These are phyloP conservation scores for Gossypium bickii DNA, from an alignment of 345 rosid genomes.

Conservation along the genomic window DNA sequence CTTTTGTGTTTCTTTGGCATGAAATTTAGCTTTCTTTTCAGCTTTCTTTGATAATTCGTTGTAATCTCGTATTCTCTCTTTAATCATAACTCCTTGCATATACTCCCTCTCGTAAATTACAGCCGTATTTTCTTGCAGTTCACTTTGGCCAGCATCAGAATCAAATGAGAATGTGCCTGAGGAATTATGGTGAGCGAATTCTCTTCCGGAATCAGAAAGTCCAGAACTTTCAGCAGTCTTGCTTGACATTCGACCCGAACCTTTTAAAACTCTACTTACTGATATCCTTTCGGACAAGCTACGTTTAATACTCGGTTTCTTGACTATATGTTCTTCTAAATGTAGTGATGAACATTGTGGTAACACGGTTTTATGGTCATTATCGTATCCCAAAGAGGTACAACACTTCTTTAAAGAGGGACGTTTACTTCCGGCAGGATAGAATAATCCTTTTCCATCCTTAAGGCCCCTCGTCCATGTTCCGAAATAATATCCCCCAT, in stretches of 20 bases:
- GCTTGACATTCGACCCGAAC: conserved; percentile 49
- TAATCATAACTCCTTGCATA: conserved; percentile 82
- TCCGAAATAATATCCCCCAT: conserved; percentile 85
- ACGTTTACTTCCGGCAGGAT: conserved; percentile 73
- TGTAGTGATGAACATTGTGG: conserved; percentile 45
- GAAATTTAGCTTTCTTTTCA: conserved; percentile 40
- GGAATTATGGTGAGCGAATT: conserved; percentile 29
- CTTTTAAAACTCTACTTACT: conserved; percentile 29
- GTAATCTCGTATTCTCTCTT: conserved; percentile 43
- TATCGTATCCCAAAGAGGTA: conserved; percentile 43
- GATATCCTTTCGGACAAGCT: conserved; percentile 56
- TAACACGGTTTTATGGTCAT: conserved; percentile 32
- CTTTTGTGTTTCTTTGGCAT: conserved; percentile 39
- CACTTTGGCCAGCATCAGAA: conserved; percentile 43
- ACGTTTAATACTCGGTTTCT: conserved; percentile 32
- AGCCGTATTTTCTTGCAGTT: conserved; percentile 32
- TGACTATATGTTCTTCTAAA: conserved; percentile 38
- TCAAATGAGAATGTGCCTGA: conserved; percentile 31
- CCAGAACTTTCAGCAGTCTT: conserved; percentile 42
- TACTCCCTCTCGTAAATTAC: conserved; percentile 75
- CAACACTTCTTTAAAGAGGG: conserved; percentile 55
- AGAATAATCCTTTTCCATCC: conserved; percentile 88
- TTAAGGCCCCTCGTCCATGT: conserved; percentile 70
- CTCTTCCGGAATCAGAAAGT: conserved; percentile 34
- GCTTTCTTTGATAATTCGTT: conserved; percentile 32